Conservation (phyloP, 352 stramenopile species). For the Phytophthora sp. region DNA sequence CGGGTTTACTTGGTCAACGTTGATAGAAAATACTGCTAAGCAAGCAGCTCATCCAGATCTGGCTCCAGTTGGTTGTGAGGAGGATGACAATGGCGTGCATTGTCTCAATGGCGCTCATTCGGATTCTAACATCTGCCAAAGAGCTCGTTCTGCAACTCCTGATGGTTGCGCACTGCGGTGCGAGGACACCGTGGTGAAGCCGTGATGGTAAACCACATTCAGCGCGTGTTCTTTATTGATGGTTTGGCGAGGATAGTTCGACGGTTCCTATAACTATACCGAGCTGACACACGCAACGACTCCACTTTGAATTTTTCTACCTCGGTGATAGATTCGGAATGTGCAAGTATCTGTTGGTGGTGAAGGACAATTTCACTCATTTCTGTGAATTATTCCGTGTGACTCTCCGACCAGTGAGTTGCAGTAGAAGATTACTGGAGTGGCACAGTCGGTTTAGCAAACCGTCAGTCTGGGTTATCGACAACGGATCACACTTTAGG, state of each 20-base stretch:
- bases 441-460: slow-evolving; percentile 4
- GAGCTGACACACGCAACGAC: not conserved
- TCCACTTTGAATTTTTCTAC: slow-evolving; percentile 6
- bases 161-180: not conserved
- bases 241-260: not conserved
- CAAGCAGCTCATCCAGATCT: too few species aligned
- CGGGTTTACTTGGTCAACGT: slow-evolving; percentile 2
- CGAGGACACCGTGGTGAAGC: slow-evolving; percentile 3
- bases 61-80: too few species aligned
- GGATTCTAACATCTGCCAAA: slow-evolving; percentile 1
- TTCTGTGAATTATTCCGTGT: slow-evolving; percentile 15
- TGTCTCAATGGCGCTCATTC: not conserved
- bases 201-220: not conserved
- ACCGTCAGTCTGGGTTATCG: not conserved
- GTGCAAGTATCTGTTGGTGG: slow-evolving; percentile 9
- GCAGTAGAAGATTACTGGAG: not conserved
- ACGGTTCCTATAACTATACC: not conserved
- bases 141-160: not conserved
- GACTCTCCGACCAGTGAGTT: slow-evolving; percentile 3
- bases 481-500: not conserved
- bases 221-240: not conserved
- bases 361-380: slow-evolving; percentile 24
- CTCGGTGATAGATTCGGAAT: slow-evolving; percentile 7
- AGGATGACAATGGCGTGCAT: too few species aligned
- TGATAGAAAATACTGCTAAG: not conserved